A percentile compares a stretch with the other conserved stretches of the same genome.
Evolutionary conservation across 768 basidiomycete species (phyloP).

Genomic region (Mycena pura): DNA sequence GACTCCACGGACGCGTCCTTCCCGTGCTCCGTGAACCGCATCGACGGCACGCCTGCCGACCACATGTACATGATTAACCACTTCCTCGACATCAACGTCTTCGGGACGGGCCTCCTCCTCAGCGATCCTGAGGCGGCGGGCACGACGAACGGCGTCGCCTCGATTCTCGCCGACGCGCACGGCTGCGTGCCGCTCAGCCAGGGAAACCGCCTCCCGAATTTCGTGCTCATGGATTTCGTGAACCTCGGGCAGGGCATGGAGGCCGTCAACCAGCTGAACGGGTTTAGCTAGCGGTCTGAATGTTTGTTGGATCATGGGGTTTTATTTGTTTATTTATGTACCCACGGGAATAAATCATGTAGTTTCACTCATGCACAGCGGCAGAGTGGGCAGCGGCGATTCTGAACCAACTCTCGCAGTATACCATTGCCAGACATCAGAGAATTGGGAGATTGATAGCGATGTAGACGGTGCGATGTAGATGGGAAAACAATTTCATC

Average conservation of each 20-base stretch:
- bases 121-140: conserved; percentile 45
- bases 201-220: conserved; percentile 37
- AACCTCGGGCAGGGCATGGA: conserved; percentile 37
- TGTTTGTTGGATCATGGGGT: no score
- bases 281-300: no score
- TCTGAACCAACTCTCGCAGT: no score
- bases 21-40: conserved; percentile 62
- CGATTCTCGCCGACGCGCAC: conserved; percentile 37
- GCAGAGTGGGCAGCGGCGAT: no score
- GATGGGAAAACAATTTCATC: no score
- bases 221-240: conserved; percentile 43
- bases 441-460: no score
- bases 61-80: conserved; percentile 70
- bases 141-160: conserved; percentile 45
- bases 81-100: conserved; percentile 54
- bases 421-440: no score
- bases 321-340: no score
- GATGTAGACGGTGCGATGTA: no score
- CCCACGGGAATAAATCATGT: no score
- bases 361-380: no score
- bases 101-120: conserved; percentile 44
- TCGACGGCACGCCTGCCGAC: conserved; percentile 54
- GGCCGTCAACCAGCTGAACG: conserved; percentile 39
- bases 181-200: conserved; percentile 38
- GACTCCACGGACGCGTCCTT: conserved; percentile 54